Percentiles rank a stretch among this genome's conserved stretches.
Conservation (phyloP, 1,284 basidiomycete genomes). For the Phellinidium pouzarii region DNA sequence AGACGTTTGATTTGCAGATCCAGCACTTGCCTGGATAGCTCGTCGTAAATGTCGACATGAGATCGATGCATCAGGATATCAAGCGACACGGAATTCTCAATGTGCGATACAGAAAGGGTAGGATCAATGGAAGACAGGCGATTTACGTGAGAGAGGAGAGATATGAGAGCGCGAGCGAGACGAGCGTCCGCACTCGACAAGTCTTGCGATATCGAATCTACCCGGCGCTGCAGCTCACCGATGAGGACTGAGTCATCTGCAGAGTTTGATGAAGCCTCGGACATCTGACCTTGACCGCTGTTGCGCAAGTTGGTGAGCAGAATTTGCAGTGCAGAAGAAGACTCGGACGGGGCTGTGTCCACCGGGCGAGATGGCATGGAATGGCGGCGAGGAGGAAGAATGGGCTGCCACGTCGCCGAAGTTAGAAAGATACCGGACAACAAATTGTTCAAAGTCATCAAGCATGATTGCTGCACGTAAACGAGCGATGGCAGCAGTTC, state of each 20-base stretch:
- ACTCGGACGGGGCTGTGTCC: slow-evolving; percentile 27
- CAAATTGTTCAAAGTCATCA: slow-evolving; percentile 68
- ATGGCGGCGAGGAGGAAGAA: slow-evolving; percentile 57
- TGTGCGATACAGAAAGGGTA: slow-evolving; percentile 1
- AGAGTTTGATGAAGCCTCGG: slow-evolving; percentile 33
- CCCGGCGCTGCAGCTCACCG: slow-evolving; percentile 50
- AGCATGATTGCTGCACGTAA: slow-evolving; percentile 62
- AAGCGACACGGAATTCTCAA: slow-evolving; percentile 23
- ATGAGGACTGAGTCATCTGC: slow-evolving; percentile 47
- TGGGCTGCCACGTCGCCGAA: slow-evolving; percentile 46
- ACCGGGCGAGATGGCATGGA: slow-evolving; percentile 47
- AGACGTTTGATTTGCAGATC: slow-evolving; percentile 56
- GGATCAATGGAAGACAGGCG: slow-evolving; percentile 41
- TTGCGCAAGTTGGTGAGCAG: slow-evolving; percentile 58
- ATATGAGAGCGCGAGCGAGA: slow-evolving; percentile 57
- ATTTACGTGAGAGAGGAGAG: slow-evolving; percentile 60
- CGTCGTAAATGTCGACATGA: slow-evolving; percentile 45
- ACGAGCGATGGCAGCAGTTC: slow-evolving; percentile 64
- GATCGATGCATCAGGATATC: slow-evolving; percentile 21
- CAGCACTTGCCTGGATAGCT: slow-evolving; percentile 60
- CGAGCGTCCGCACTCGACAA: slow-evolving; percentile 45
- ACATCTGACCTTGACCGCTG: slow-evolving; percentile 39
- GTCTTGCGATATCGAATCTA: slow-evolving; percentile 41
- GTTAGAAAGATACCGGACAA: slow-evolving; percentile 36
- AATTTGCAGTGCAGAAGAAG: slow-evolving; percentile 51